These are phyloP conservation scores for Celoporthe dispersa DNA, from an alignment of 2,329 filamentous ascomycete species.

Conservation along the genomic window DNA sequence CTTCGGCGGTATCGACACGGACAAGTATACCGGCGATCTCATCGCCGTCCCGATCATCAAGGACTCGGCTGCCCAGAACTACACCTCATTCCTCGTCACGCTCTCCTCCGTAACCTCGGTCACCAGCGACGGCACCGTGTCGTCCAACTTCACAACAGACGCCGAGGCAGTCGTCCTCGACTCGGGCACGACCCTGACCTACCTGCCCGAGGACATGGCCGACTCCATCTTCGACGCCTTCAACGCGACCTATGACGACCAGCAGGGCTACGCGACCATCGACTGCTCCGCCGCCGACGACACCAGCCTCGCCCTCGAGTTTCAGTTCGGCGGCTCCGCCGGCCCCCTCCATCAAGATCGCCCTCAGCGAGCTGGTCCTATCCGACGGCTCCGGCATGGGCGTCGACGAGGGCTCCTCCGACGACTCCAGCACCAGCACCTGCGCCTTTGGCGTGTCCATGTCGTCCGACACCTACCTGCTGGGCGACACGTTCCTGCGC, in stretches of 20 bases:
- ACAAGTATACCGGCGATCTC: slow-evolving; percentile 65
- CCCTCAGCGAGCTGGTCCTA: slow-evolving; percentile 45
- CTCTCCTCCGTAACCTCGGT: slow-evolving; percentile 45
- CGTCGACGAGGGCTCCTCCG: slow-evolving; percentile 37
- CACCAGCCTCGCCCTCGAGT: slow-evolving; percentile 39
- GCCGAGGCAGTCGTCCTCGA: slow-evolving; percentile 57
- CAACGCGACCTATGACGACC: slow-evolving; percentile 36
- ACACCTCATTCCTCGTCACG: slow-evolving; percentile 46
- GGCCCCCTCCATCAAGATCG: slow-evolving; percentile 37
- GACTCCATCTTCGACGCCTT: slow-evolving; percentile 43
- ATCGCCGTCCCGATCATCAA: slow-evolving; percentile 59
- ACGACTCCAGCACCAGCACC: background rate
- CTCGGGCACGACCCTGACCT: slow-evolving; percentile 68
- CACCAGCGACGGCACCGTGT: slow-evolving; percentile 41
- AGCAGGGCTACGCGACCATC: slow-evolving; percentile 45
- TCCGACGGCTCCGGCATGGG: slow-evolving; percentile 40
- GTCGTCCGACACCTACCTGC: slow-evolving; percentile 38
- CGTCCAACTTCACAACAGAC: slow-evolving; percentile 38
- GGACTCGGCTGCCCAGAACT: slow-evolving; percentile 45
- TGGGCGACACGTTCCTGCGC: slow-evolving; percentile 54
- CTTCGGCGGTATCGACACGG: slow-evolving; percentile 72
- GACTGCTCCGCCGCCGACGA: slow-evolving; percentile 46
- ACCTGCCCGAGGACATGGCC: slow-evolving; percentile 60
- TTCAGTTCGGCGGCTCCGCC: slow-evolving; percentile 42
- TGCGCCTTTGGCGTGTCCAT: slow-evolving; percentile 22